These are phyloP conservation scores for Polytrichum formosum DNA, from an alignment of 225 moss, liverwort and hornwort genomes.

Conservation along the genomic window DNA sequence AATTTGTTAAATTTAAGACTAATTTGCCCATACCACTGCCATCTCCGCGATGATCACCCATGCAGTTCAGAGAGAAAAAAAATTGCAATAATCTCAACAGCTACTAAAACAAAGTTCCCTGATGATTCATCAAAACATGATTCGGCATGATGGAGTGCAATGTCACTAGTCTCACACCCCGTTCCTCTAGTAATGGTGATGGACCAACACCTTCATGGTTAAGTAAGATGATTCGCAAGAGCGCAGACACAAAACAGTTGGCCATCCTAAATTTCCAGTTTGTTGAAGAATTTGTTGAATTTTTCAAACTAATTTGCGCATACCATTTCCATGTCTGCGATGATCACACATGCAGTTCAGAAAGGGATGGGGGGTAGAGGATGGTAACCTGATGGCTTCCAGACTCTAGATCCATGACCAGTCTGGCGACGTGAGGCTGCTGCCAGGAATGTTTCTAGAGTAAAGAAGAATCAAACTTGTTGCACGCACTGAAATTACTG, in stretches of 20 bases:
- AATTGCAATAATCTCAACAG: no score
- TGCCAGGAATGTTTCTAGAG: background rate
- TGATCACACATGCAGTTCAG: background rate
- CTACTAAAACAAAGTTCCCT: no score
- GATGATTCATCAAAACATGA: no score
- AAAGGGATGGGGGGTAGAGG: background rate
- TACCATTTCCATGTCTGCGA: background rate
- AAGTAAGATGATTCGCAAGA: no score
- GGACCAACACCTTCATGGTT: no score
- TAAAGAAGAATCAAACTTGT: no score
- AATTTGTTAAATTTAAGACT: background rate
- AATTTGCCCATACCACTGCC: background rate
- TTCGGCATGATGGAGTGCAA: no score
- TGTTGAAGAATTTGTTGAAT: background rate
- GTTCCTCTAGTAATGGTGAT: no score
- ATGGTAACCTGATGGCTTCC: constrained; percentile 23
- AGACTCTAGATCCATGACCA: constrained; percentile 31
- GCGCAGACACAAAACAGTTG: no score
- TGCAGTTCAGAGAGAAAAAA: background rate
- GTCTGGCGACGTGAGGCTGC: background rate
- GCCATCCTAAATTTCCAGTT: background rate
- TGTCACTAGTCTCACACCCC: no score
- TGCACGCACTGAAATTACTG: background rate
- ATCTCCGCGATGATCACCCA: background rate
- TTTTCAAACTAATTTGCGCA: background rate